Evolutionary conservation across 371 early-diverging fungal genomes (phyloP).

Genomic region (Nematocida sp.): DNA sequence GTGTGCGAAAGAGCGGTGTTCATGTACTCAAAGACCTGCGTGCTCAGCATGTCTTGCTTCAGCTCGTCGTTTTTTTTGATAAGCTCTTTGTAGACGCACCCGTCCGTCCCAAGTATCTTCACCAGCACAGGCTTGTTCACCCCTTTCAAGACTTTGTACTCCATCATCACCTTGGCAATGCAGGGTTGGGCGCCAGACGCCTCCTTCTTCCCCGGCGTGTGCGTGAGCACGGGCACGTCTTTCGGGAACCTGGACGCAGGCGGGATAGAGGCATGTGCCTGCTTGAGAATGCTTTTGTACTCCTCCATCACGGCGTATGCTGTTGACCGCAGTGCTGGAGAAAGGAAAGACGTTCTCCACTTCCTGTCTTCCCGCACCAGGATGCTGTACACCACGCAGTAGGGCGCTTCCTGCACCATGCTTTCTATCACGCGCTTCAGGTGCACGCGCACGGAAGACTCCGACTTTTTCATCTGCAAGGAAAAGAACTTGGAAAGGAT

Average conservation of each 20-base stretch:
- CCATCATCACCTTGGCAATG: slow-evolving; percentile 2
- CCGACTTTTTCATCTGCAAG: neutral
- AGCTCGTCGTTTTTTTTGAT: slow-evolving; percentile 45
- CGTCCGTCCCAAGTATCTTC: slow-evolving; percentile 23
- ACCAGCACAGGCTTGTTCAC: slow-evolving; percentile 36
- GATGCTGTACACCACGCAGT: slow-evolving; percentile 14
- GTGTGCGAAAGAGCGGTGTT: slow-evolving; percentile 16
- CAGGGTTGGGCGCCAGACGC: neutral
- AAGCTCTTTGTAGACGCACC: slow-evolving; percentile 44
- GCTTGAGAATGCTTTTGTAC: neutral
- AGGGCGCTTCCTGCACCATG: neutral
- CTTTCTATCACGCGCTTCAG: neutral
- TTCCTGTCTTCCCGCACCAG: slow-evolving; percentile 8
- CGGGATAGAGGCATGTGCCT: neutral
- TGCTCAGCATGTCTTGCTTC: slow-evolving; percentile 47
- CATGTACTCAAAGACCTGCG: slow-evolving; percentile 40
- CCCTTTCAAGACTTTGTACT: slow-evolving; percentile 24
- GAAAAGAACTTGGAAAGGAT: slow-evolving; percentile 37
- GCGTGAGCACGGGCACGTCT: slow-evolving; percentile 19
- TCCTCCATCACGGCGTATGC: neutral
- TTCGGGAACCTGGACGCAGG: neutral
- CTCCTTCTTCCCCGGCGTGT: neutral
- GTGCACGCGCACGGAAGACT: neutral
- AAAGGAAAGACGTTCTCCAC: neutral
- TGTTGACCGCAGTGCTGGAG: neutral